Evolutionary conservation across 257 asterid genomes (phyloP).

Genomic region (Cinchona pubescens): DNA sequence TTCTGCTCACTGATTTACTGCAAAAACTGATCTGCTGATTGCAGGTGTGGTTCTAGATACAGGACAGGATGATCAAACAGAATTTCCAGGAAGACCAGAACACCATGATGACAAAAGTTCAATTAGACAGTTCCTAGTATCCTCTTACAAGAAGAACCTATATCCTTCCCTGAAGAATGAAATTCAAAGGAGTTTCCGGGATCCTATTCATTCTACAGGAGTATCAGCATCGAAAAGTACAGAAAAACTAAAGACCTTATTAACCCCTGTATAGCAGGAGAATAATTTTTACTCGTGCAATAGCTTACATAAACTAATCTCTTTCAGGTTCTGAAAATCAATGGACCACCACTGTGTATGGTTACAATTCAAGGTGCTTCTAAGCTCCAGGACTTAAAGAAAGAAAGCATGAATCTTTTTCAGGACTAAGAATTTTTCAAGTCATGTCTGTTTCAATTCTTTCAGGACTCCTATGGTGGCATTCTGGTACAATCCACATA

Average conservation of each 20-base stretch:
- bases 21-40: not conserved
- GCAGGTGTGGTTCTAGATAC: constrained; percentile 75
- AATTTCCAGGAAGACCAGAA: constrained; percentile 46
- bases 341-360: constrained; percentile 90
- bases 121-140: constrained; percentile 52
- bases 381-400: constrained; percentile 80
- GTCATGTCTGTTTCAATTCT: constrained; percentile 75
- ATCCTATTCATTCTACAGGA: constrained; percentile 21
- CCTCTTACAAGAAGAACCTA: constrained; percentile 53
- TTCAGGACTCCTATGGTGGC: constrained; percentile 94
- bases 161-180: constrained; percentile 56
- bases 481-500: constrained; percentile 63
- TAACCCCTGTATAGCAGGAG: too few species aligned
- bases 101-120: constrained; percentile 47
- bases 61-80: constrained; percentile 56
- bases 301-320: not conserved
- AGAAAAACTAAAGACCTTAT: not conserved
- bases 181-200: constrained; percentile 29
- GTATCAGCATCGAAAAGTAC: constrained; percentile 44
- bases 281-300: not conserved
- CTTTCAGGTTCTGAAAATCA: constrained; percentile 48
- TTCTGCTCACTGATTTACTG: not conserved
- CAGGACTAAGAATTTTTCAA: constrained; percentile 63
- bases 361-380: constrained; percentile 73
- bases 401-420: constrained; percentile 70